A percentile compares a stretch with the other conserved stretches of the same genome.
phyloP scores from a whole-genome alignment of 192 early-diverging fungal species.

The Coemansia asiatica region DNA sequence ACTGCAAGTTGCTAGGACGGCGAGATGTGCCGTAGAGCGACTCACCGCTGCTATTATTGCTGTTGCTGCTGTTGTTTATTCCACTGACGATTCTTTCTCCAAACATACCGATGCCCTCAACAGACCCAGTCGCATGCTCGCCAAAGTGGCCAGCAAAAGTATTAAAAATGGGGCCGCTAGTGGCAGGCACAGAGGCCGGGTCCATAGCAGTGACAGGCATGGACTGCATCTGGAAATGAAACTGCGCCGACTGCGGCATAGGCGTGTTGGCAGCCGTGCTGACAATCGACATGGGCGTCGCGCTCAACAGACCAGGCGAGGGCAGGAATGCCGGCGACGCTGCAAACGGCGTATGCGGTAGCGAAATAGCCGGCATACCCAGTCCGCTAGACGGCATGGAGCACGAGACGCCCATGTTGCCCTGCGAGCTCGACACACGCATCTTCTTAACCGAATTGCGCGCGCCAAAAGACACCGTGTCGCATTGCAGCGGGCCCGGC shows the following conservation, averaged over 20 bases:
- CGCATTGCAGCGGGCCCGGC: constrained; percentile 34
- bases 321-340: constrained; percentile 34
- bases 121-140: constrained; percentile 19
- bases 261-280: constrained; percentile 39
- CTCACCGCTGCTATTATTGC: constrained; percentile 15
- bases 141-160: constrained; percentile 17
- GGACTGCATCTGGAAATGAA: constrained; percentile 55
- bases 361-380: constrained; percentile 19
- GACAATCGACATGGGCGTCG: constrained; percentile 40
- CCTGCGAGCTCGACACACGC: constrained; percentile 53
- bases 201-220: constrained; percentile 52
- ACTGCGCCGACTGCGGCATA: constrained; percentile 40
- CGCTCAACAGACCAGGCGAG: constrained; percentile 28
- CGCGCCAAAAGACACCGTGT: constrained; percentile 26
- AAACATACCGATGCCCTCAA: constrained; percentile 38
- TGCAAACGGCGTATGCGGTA: constrained; percentile 41
- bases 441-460: constrained; percentile 46
- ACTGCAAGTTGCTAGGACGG: constrained; percentile 21
- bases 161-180: constrained; percentile 29
- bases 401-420: constrained; percentile 26
- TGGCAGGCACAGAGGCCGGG: constrained; percentile 36
- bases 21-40: constrained; percentile 31
- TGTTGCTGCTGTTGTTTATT: constrained; percentile 1
- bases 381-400: constrained; percentile 15
- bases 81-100: constrained; percentile 14